Percentiles rank a stretch among this genome's conserved stretches.
phyloP scores from a whole-genome alignment of 2,329 filamentous ascomycete species.

The Paraphaeosphaeria sporulosa region DNA sequence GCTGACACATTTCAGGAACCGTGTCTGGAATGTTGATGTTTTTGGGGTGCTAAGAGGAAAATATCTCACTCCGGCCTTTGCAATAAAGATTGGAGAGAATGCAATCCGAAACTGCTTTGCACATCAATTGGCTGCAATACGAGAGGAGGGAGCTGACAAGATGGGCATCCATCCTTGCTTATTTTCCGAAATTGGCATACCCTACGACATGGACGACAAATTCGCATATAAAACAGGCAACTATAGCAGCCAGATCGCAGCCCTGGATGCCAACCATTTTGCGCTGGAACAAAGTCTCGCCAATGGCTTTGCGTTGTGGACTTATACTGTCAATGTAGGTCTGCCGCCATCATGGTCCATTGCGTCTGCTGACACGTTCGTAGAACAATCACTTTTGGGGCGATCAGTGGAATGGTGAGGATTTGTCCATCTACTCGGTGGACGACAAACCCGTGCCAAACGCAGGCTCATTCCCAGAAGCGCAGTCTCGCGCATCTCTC shows the following conservation, averaged over 20 bases:
- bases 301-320: slow-evolving; percentile 89
- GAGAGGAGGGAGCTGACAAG: slow-evolving; percentile 85
- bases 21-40: slow-evolving; percentile 95
- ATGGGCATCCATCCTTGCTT: slow-evolving; percentile 89
- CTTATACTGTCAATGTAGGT: slow-evolving; percentile 76
- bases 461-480: slow-evolving; percentile 58
- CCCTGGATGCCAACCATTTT: slow-evolving; percentile 96
- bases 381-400: slow-evolving; percentile 88
- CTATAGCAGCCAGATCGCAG: slow-evolving; percentile 89
- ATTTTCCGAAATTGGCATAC: slow-evolving; percentile 95
- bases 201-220: slow-evolving; percentile 98
- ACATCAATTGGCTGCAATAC: slow-evolving; percentile 83
- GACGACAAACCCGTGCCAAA: slow-evolving; percentile 74
- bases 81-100: slow-evolving; percentile 89
- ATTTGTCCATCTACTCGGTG: slow-evolving; percentile 85
- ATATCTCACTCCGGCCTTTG: slow-evolving; percentile 88
- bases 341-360: no score
- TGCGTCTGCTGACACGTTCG: slow-evolving; percentile 21
- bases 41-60: slow-evolving; percentile 88
- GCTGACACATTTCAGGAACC: slow-evolving; percentile 66
- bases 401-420: slow-evolving; percentile 97
- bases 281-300: slow-evolving; percentile 83
- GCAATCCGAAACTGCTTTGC: slow-evolving; percentile 93
- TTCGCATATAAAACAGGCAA: slow-evolving; percentile 95
- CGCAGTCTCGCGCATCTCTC: slow-evolving; percentile 60